phyloP scores from a whole-genome alignment of 495 filamentous ascomycete species.

The Polyplosphaeria fusca region DNA sequence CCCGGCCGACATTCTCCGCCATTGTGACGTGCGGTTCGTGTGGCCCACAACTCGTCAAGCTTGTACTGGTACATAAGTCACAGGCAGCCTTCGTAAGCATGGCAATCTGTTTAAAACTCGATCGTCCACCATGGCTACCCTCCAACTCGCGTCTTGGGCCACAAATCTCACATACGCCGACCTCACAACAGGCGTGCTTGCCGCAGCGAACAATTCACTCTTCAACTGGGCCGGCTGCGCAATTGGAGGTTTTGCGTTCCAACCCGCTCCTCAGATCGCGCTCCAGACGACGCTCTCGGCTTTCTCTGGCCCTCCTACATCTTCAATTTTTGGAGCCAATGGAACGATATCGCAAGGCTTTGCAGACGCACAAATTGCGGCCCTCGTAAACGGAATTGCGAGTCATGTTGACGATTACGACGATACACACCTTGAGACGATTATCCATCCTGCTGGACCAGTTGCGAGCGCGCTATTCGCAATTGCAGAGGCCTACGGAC shows the following conservation, averaged over 20 bases:
- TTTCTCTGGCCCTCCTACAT: conserved; percentile 49
- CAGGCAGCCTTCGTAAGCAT: no score
- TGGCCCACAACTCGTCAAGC: no score
- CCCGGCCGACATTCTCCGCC: no score
- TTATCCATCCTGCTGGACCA: conserved; percentile 55
- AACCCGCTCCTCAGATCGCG: conserved; percentile 45
- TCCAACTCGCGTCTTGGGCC: conserved; percentile 43
- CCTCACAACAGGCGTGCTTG: conserved; percentile 35
- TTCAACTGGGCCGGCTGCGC: conserved; percentile 56
- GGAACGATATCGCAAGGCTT: conserved; percentile 8
- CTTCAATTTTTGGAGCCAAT: conserved; percentile 43
- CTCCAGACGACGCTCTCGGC: conserved; percentile 31
- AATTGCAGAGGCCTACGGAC: conserved; percentile 42
- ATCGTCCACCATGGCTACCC: conserved; percentile 47
- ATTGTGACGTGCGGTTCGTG: no score
- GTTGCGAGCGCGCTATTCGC: conserved; percentile 52
- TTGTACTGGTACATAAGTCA: no score
- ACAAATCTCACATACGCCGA: conserved; percentile 39
- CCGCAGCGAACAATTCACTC: conserved; percentile 39
- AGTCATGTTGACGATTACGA: conserved; percentile 58
- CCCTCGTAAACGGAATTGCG: conserved; percentile 54
- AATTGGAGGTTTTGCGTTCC: conserved; percentile 46
- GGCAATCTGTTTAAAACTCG: no score
- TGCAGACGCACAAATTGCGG: conserved; percentile 51
- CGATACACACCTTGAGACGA: conserved; percentile 55